A percentile compares a stretch with the other conserved stretches of the same genome.
Evolutionary conservation across 495 filamentous ascomycete genomes (phyloP).

Genomic region (Margaritispora aquatica): DNA sequence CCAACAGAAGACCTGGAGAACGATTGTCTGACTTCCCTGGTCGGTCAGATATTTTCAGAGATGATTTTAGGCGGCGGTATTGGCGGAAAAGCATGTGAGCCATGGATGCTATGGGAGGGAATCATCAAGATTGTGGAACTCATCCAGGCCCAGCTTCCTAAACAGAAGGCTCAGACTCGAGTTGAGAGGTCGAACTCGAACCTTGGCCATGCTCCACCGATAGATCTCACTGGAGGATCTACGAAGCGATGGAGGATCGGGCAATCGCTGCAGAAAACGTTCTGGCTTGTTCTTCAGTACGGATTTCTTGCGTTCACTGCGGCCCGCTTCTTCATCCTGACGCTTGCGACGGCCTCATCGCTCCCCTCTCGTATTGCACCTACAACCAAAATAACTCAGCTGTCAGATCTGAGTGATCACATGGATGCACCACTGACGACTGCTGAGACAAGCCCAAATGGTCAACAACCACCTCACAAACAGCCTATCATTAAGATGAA

Average conservation of each 20-base stretch:
- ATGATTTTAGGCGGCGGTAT: slow-evolving; percentile 75
- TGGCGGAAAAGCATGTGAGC: slow-evolving; percentile 71
- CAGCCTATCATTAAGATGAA: slow-evolving; percentile 70
- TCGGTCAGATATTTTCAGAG: slow-evolving; percentile 80
- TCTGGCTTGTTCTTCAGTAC: slow-evolving; percentile 68
- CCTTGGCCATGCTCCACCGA: slow-evolving; percentile 31
- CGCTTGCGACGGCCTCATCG: slow-evolving; percentile 43
- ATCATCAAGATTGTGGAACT: slow-evolving; percentile 56
- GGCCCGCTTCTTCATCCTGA: slow-evolving; percentile 53
- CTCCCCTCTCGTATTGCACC: slow-evolving; percentile 39
- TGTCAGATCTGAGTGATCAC: slow-evolving; percentile 6
- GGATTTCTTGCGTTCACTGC: slow-evolving; percentile 57
- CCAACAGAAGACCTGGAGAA: slow-evolving; percentile 92
- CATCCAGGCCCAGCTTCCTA: slow-evolving; percentile 25
- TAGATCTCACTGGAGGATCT: slow-evolving; percentile 24
- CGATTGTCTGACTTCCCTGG: slow-evolving; percentile 69
- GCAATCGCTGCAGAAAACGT: slow-evolving; percentile 25
- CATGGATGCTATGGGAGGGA: slow-evolving; percentile 78
- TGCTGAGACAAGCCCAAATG: background rate
- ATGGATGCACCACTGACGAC: slow-evolving; percentile 5
- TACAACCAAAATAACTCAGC: slow-evolving; percentile 12
- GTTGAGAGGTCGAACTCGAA: slow-evolving; percentile 22
- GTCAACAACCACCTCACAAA: slow-evolving; percentile 32
- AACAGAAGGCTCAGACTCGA: slow-evolving; percentile 22
- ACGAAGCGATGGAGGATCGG: slow-evolving; percentile 10